Evolutionary conservation across 164 flowering plant species (phyloP).

Genomic region (Paratinospora sagittata): DNA sequence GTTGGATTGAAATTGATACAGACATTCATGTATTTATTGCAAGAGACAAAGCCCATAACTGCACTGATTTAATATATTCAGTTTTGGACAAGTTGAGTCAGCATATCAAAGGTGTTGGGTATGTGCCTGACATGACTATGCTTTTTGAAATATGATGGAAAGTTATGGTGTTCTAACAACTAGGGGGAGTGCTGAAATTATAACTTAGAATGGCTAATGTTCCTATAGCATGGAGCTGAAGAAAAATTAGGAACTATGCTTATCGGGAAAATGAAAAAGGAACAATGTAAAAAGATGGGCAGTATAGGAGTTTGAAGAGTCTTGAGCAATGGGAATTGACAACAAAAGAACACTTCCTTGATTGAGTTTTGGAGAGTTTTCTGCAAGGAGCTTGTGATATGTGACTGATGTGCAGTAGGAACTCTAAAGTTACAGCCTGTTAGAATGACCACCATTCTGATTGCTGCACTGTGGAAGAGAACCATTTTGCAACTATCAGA

Average conservation of each 20-base stretch:
- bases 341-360: background rate
- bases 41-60: slow-evolving; percentile 30
- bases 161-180: background rate
- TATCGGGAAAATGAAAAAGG: no score
- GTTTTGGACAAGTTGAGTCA: slow-evolving; percentile 34
- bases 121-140: slow-evolving; percentile 28
- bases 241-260: no score
- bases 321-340: background rate
- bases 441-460: no score
- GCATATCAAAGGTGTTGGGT: slow-evolving; percentile 32
- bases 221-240: background rate
- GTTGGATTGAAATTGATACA: slow-evolving; percentile 46
- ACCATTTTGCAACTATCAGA: no score
- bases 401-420: no score
- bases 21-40: slow-evolving; percentile 37
- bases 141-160: slow-evolving; percentile 23
- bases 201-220: no score
- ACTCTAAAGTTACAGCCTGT: no score
- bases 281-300: background rate
- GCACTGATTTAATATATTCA: slow-evolving; percentile 24
- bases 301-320: background rate
- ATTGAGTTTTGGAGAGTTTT: background rate
- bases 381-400: background rate
- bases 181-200: background rate
- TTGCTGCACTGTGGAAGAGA: no score